Conservation (phyloP, 768 basidiomycete species). For the Leccinum barrowsii region DNA sequence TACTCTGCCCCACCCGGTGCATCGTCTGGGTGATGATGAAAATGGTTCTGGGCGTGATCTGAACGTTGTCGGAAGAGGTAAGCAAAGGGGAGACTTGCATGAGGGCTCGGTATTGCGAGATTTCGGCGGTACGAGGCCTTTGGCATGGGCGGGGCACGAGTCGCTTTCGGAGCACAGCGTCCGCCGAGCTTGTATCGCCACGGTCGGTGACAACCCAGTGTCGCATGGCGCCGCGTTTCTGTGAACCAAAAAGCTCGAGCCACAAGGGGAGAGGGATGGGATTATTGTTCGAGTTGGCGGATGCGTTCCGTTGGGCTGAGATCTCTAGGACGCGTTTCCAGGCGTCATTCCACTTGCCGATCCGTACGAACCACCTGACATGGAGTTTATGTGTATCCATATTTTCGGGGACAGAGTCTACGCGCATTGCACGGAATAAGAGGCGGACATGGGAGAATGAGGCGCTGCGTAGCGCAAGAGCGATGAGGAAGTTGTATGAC, state of each 20-base stretch:
- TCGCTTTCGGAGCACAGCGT: slow-evolving; percentile 4
- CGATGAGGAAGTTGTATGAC: slow-evolving; percentile 45
- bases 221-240: slow-evolving; percentile 35
- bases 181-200: neutral
- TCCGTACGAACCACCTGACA: slow-evolving; percentile 53
- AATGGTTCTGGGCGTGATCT: slow-evolving; percentile 41
- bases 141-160: slow-evolving; percentile 16
- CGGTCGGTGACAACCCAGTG: slow-evolving; percentile 11
- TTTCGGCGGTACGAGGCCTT: slow-evolving; percentile 8
- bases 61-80: slow-evolving; percentile 30
- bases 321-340: slow-evolving; percentile 42
- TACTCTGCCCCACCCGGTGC: slow-evolving; percentile 37
- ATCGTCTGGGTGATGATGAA: slow-evolving; percentile 45
- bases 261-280: slow-evolving; percentile 48
- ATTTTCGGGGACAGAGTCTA: slow-evolving; percentile 40
- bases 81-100: slow-evolving; percentile 41
- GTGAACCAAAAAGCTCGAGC: slow-evolving; percentile 56
- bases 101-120: slow-evolving; percentile 35
- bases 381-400: slow-evolving; percentile 55
- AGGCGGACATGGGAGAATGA: slow-evolving; percentile 43
- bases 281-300: slow-evolving; percentile 1
- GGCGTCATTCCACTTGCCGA: slow-evolving; percentile 55
- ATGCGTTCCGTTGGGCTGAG: slow-evolving; percentile 5
- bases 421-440: slow-evolving; percentile 48
- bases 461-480: slow-evolving; percentile 48